These are phyloP conservation scores for Dipodascus albidus DNA, from an alignment of 805 yeast species.

Conservation along the genomic window DNA sequence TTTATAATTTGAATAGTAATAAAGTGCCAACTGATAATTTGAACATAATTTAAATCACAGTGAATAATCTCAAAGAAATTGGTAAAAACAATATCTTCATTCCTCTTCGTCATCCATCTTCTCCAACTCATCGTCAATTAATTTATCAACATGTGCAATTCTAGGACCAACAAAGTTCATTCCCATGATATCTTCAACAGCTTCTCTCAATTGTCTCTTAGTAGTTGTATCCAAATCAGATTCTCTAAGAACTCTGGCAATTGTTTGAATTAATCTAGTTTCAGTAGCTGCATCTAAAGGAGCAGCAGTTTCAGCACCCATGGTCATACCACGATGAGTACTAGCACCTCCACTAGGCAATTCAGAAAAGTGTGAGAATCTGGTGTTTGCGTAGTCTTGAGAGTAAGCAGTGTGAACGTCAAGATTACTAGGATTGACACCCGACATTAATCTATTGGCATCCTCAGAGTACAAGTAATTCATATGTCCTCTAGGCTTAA, in stretches of 20 bases:
- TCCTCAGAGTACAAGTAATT: neutral
- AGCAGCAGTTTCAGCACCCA: neutral
- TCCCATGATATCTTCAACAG: slow-evolving; percentile 27
- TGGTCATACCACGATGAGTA: slow-evolving; percentile 1
- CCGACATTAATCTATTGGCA: neutral
- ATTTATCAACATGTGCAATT: slow-evolving; percentile 21
- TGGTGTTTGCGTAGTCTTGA: neutral
- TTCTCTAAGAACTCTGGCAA: slow-evolving; percentile 21
- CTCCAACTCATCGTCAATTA: slow-evolving; percentile 27
- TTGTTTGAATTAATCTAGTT: slow-evolving; percentile 17
- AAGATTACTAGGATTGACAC: neutral
- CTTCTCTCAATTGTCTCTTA: slow-evolving; percentile 24
- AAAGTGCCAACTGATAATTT: no score
- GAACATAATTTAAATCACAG: no score
- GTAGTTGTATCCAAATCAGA: slow-evolving; percentile 28
- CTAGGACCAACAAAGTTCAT: slow-evolving; percentile 22
- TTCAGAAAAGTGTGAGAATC: neutral
- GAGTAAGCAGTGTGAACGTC: neutral
- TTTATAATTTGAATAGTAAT: no score
- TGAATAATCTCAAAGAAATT: no score
- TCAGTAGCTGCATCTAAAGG: neutral
- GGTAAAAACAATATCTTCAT: no score
- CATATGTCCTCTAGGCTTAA: slow-evolving; percentile 2
- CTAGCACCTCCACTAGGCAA: neutral
- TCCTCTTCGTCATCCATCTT: slow-evolving; percentile 2